These are phyloP conservation scores for Chlamydomonas eustigma DNA, from an alignment of 139 green algal species.

Conservation along the genomic window DNA sequence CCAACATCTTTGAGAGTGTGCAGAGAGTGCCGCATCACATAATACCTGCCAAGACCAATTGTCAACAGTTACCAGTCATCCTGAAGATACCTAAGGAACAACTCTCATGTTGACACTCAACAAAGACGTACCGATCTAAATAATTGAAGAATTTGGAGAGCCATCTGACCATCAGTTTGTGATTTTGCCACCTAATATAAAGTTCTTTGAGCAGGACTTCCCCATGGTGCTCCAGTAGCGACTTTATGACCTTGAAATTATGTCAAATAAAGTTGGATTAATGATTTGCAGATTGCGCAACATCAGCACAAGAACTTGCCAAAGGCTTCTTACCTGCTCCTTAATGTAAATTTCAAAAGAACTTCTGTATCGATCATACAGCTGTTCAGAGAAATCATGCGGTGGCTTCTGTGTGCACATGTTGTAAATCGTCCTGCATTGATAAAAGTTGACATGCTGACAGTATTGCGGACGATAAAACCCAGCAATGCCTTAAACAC, in stretches of 20 bases:
- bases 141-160: conserved; percentile 99
- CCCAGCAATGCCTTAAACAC: too few species aligned
- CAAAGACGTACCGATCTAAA: conserved; percentile 76
- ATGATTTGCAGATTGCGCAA: not conserved
- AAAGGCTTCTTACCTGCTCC: conserved; percentile 53
- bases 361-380: conserved; percentile 90
- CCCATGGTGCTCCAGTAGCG: conserved; percentile 72
- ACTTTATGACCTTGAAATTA: conserved; percentile 61
- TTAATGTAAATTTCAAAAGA: conserved; percentile 94
- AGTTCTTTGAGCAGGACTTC: conserved; percentile 93
- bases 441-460: not conserved
- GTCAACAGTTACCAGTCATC: conserved; percentile 1
- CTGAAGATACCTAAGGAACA: too few species aligned
- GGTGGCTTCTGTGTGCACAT: conserved; percentile 99
- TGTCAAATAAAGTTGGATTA: not conserved
- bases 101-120: too few species aligned
- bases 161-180: conserved; percentile 98
- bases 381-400: conserved; percentile 93
- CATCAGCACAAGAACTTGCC: not conserved
- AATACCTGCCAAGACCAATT: conserved; percentile 77
- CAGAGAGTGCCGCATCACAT: conserved; percentile 88
- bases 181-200: conserved; percentile 88
- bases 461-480: too few species aligned
- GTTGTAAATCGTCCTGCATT: conserved; percentile 91
- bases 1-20: conserved; percentile 89